Evolutionary conservation across 768 basidiomycete genomes (phyloP), one percentile per base, ranked within the genome.

Genomic region (Erythrobasidium yunnanense): DNA sequence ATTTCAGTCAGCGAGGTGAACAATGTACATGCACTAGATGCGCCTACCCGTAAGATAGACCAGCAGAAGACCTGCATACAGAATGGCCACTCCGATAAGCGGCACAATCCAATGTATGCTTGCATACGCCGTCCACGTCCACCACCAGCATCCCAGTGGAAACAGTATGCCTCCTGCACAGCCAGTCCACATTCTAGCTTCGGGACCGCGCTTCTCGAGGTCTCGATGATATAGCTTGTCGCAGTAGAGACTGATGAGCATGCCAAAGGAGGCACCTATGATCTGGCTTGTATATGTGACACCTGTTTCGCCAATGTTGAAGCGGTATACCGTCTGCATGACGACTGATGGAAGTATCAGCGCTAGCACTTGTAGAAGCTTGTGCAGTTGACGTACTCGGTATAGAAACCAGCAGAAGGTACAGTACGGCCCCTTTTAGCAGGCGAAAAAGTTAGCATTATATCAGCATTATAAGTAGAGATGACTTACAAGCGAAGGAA

Each of bases 381-480:
- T n/a, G n/a, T n/a, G n/a, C n/a, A n/a, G n/a, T n/a, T n/a, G n/a
- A n/a, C 38, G 11, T 42, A 42, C 38, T 51, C 2, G 62, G 62
- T 51, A 65, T 65, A 8, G 62, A 25, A 5, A 86, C 70, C 83
- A 83, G 1, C 81, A 76, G 3, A 90, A 87, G 35, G 85, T 65
- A 65, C 3, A 65, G 62, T 2, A 65, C 52, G 4, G 34, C 62
- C 54, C 38, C 38, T 42, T 11, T 42, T n/a, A 42, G 11, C 11
- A 42, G 11, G n/a, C n/a, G n/a, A n/a, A 11, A 42, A 11, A 11
- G 11, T 42, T 42, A 42, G 38, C 38, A 11, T 11, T 11, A 42
- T 42, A 42, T 42, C 38, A 42, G 38, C 11, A 11, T 11, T 11
- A n/a, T 42, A 11, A n/a, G 11, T 42, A n/a, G 38, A 42, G 11